phyloP scores from a whole-genome alignment of 1,139 yeast genomes.

The Blastobotrys malaysiensis region DNA sequence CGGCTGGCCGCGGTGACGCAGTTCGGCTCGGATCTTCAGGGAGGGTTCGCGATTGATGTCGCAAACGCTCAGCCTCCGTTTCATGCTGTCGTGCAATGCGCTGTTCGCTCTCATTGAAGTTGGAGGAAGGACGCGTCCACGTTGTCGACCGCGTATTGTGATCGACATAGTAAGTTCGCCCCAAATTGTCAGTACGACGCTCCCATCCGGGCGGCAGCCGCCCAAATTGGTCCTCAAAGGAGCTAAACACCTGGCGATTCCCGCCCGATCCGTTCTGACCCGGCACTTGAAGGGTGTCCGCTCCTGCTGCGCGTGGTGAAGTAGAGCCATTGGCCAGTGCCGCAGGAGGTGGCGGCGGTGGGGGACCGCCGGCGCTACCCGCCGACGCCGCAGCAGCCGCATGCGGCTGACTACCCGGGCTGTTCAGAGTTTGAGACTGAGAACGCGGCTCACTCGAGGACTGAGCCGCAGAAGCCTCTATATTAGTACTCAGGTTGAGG shows the following conservation, averaged over 20 bases:
- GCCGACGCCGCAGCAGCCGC: constrained; percentile 12
- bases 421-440: constrained; percentile 4
- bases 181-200: constrained; percentile 93
- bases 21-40: constrained; percentile 55
- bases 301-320: constrained; percentile 16
- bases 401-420: background rate
- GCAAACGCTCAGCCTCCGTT: constrained; percentile 84
- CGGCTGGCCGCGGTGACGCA: constrained; percentile 30
- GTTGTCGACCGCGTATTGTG: constrained; percentile 97
- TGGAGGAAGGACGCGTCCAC: constrained; percentile 89
- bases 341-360: constrained; percentile 9
- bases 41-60: constrained; percentile 83
- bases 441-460: constrained; percentile 9
- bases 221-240: constrained; percentile 96
- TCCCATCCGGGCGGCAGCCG: constrained; percentile 99
- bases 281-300: constrained; percentile 10
- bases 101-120: constrained; percentile 36
- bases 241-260: constrained; percentile 36
- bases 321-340: constrained; percentile 22
- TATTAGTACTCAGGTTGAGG: constrained; percentile 41
- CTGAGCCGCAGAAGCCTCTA: constrained; percentile 47
- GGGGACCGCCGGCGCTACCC: constrained; percentile 9
- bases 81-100: constrained; percentile 44
- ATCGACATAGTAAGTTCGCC: constrained; percentile 95
- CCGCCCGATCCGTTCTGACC: constrained; percentile 10